Percentiles rank a stretch among this genome's conserved stretches.
phyloP scores from a whole-genome alignment of 257 asterid genomes.

The Solanum lycopersicoides region DNA sequence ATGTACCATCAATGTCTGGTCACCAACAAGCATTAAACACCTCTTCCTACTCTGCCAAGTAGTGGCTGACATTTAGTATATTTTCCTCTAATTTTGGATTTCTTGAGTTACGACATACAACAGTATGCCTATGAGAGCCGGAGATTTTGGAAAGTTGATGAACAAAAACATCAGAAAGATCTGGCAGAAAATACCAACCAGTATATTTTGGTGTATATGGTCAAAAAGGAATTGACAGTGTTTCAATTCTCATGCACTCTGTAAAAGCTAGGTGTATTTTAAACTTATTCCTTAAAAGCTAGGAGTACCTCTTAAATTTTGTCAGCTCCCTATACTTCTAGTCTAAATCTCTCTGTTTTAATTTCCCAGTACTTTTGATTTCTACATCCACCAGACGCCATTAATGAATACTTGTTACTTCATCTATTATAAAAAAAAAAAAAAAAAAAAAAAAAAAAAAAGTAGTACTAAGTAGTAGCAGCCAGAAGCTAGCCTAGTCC shows the following conservation, averaged over 20 bases:
- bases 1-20: not conserved
- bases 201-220: not conserved
- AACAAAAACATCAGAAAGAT: not conserved
- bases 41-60: not conserved
- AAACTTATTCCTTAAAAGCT: not conserved
- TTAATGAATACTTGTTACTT: not conserved
- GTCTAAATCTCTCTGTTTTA: not conserved
- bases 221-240: not conserved
- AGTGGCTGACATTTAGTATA: not conserved
- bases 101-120: not conserved
- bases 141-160: not conserved
- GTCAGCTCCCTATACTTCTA: not conserved
- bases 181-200: not conserved
- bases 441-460: not conserved
- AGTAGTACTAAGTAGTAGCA: not conserved
- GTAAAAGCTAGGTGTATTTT: not conserved
- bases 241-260: not conserved
- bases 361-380: not conserved
- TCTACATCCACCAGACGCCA: not conserved
- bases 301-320: not conserved
- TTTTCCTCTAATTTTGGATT: not conserved
- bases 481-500: not conserved
- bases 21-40: not conserved
- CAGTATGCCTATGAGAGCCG: not conserved
- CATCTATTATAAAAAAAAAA: not conserved